These are phyloP conservation scores for Cyanodermella asteris DNA, from an alignment of 2,329 filamentous ascomycete genomes.

Conservation along the genomic window DNA sequence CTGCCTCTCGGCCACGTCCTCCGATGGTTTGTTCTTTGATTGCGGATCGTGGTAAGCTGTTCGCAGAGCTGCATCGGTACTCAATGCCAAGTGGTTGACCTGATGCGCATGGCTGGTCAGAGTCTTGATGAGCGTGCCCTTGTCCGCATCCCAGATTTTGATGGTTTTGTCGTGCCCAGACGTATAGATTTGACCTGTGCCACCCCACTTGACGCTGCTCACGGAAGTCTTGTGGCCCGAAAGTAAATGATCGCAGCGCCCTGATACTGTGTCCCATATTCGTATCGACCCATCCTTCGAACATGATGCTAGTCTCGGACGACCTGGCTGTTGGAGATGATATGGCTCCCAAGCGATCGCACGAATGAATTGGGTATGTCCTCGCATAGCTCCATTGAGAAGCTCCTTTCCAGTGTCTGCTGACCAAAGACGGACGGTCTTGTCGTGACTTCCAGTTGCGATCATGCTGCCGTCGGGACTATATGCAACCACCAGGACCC, in stretches of 20 bases:
- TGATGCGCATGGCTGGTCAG: slow-evolving; percentile 72
- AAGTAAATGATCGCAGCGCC: slow-evolving; percentile 58
- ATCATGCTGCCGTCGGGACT: slow-evolving; percentile 62
- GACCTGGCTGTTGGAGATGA: slow-evolving; percentile 53
- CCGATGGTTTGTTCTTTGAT: slow-evolving; percentile 16
- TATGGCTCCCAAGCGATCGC: slow-evolving; percentile 85
- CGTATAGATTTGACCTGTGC: slow-evolving; percentile 65
- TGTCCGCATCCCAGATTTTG: slow-evolving; percentile 66
- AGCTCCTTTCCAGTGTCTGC: slow-evolving; percentile 58
- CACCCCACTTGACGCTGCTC: slow-evolving; percentile 85
- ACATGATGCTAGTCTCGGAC: slow-evolving; percentile 60
- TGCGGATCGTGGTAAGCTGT: slow-evolving; percentile 69
- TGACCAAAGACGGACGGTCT: slow-evolving; percentile 76
- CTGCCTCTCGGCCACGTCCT: slow-evolving; percentile 42
- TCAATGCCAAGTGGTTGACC: slow-evolving; percentile 87
- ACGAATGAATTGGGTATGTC: slow-evolving; percentile 76
- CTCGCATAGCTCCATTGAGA: slow-evolving; percentile 50
- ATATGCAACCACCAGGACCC: slow-evolving; percentile 76
- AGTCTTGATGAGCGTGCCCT: slow-evolving; percentile 61
- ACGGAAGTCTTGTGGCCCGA: slow-evolving; percentile 77
- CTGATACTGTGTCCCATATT: slow-evolving; percentile 64
- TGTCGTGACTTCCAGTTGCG: slow-evolving; percentile 85
- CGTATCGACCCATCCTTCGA: slow-evolving; percentile 79
- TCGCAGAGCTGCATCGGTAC: slow-evolving; percentile 71
- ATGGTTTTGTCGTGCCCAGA: slow-evolving; percentile 80